Evolutionary conservation across 371 early-diverging fungal species (phyloP), one percentile per base, ranked within the genome.

Genomic region (Apophysomyces ossiformis): DNA sequence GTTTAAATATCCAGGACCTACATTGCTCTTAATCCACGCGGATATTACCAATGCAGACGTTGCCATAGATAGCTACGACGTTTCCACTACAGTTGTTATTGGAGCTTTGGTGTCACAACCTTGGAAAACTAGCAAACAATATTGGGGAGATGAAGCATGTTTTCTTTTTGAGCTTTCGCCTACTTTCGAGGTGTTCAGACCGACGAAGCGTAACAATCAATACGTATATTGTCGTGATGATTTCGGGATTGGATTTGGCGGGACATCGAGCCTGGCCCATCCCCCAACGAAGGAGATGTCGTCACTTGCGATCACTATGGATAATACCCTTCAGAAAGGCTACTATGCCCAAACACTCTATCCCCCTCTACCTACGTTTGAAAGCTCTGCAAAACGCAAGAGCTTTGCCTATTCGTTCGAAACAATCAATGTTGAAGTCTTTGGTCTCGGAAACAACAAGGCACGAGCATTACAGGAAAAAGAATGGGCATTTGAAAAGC

Each of bases 1-100:
- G 1, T 90, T 88, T 74, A 87, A 87, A 57, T 90, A 90, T 65
- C 84, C 85, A 4, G 90, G 86, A 0, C 88, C 90, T 0, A 90
- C 88, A 0, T 58, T 90, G 16, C 59, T 87, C 9, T 46, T 89
- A 5, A 65, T 89, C 36, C 73, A 76, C 36, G 81, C 75, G 0
- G 81, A 80, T 39, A 63, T 58, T 36, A 44, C 41, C 35, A 21
- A 50, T 21, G 4, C 54, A 21, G 54, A 26, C n/a, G 7, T 50
- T 11, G 54, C 21, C 38, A 47, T 44, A 12, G 50, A 58, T 38
- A 44, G 58, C 18, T n/a, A 50, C 37, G 21, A 39, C 12, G 4
- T 59, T 11, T 37, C 54, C 15, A 38, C 36, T 0, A 70, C 67
- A 6, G 58, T 81, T 60, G 18, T 85, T 0, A 39, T 87, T 1